A percentile compares a stretch with the other conserved stretches of the same genome.
phyloP scores from a whole-genome alignment of 2,329 filamentous ascomycete genomes.

The Pseudogymnoascus sp. region DNA sequence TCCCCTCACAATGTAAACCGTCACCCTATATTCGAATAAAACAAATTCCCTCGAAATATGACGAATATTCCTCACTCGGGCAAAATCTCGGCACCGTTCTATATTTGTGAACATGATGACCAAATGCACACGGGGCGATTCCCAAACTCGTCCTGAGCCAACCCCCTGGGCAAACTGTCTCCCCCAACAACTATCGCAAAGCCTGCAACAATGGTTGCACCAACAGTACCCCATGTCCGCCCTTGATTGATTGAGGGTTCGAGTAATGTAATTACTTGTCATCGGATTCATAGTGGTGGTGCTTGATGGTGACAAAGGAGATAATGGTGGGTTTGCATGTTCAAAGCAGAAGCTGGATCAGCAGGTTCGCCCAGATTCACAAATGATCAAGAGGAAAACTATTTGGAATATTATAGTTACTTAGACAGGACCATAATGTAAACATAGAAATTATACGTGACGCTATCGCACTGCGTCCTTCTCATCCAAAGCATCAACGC shows the following conservation, averaged over 20 bases:
- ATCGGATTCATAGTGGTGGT: conserved; percentile 46
- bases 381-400: neutral
- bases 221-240: conserved; percentile 54
- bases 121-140: neutral
- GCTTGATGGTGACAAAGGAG: conserved; percentile 57
- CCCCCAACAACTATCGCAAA: neutral
- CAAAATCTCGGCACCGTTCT: neutral
- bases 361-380: neutral
- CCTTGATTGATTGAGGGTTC: conserved; percentile 52
- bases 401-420: conserved; percentile 19
- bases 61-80: neutral
- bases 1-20: neutral
- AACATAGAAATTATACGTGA: conserved; percentile 12
- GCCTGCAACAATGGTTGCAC: neutral
- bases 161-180: neutral
- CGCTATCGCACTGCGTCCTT: conserved; percentile 9
- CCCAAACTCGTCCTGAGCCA: neutral
- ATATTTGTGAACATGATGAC: neutral
- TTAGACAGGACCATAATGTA: conserved; percentile 15
- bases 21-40: neutral
- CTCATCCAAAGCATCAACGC: conserved; percentile 28
- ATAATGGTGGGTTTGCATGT: conserved; percentile 26
- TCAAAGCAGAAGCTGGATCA: too few relatives aligned
- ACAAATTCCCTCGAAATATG: neutral
- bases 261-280: conserved; percentile 55